These are phyloP conservation scores for Barnettozyma salicaria DNA, from an alignment of 805 yeast species.

Conservation along the genomic window DNA sequence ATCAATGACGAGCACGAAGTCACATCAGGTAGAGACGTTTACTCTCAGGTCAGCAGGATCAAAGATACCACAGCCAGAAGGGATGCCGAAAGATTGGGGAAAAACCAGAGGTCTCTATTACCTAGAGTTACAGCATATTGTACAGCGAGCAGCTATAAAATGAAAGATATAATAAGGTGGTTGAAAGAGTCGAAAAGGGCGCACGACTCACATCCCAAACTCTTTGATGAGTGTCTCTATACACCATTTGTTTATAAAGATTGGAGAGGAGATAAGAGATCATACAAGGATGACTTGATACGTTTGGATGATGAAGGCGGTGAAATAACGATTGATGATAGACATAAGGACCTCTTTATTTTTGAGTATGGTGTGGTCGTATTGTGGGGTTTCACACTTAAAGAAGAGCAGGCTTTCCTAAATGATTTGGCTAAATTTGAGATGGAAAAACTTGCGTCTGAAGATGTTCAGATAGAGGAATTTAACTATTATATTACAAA, in stretches of 20 bases:
- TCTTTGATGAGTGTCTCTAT: constrained; percentile 91
- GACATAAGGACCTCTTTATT: constrained; percentile 71
- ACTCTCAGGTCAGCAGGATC: constrained; percentile 78
- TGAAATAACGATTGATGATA: constrained; percentile 79
- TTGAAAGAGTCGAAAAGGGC: constrained; percentile 67
- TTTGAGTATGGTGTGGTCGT: constrained; percentile 98
- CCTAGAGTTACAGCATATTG: constrained; percentile 97
- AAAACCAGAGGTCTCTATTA: constrained; percentile 61
- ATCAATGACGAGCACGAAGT: constrained; percentile 11
- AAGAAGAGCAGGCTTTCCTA: constrained; percentile 78
- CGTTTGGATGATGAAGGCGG: constrained; percentile 92
- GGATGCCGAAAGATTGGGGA: constrained; percentile 91
- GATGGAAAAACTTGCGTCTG: constrained; percentile 82
- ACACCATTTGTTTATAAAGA: constrained; percentile 82
- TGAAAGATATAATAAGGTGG: constrained; percentile 85
- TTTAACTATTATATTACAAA: constrained; percentile 92
- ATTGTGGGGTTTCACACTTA: constrained; percentile 87
- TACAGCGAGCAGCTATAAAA: constrained; percentile 86
- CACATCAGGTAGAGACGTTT: constrained; percentile 44
- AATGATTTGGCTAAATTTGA: constrained; percentile 86
- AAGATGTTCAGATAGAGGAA: constrained; percentile 91
- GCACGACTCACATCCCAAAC: constrained; percentile 75
- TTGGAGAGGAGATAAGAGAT: constrained; percentile 55
- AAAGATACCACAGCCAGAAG: constrained; percentile 84
- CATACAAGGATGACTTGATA: constrained; percentile 41